Evolutionary conservation across 805 yeast genomes (phyloP), one percentile per base, ranked within the genome.

Genomic region (Cyberlindnera maritima): DNA sequence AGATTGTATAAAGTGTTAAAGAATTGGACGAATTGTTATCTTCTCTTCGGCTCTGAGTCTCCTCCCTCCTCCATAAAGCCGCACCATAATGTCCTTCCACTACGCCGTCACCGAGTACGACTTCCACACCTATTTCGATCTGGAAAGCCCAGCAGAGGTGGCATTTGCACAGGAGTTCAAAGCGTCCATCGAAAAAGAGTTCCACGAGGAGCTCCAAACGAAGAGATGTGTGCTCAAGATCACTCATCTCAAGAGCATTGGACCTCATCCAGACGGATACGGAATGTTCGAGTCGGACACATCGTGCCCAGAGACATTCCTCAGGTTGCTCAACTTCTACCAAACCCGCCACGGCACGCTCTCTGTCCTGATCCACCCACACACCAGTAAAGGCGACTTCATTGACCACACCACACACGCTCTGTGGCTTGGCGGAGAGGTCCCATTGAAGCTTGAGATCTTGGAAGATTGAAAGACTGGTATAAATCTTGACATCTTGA

Each of bases 261-360:
- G 85, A 1, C 85, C 85, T 2, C 84, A 80, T 52, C 81, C 83
- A 0, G 56, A 58, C 17, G 62, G 51, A 0, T 63, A 73, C 26
- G 72, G 69, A 33, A 80, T 80, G 84, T 80, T 78, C 68, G 84
- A 80, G 55, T 54, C 74, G 23, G 85, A 80, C 60, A 75, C 77
- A 47, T 63, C 67, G 28, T 71, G 64, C 9, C 76, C 81, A 0
- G 76, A 67, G 26, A 54, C 72, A 8, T 77, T 77, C 51, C 60
- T 67, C 2, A 66, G 65, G 29, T 49, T 79, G 15, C 70, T 80
- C 23, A 76, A 77, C 10, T 80, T 69, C 61, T 79, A 70, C 58
- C 81, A 77, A 54, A 44, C 76, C 46, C 68, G 79, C 56, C 85
- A 80, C 53, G 80, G 79, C 3, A 52, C 60, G 5, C 63, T 80